A percentile compares a stretch with the other conserved stretches of the same genome.
Conservation (phyloP, 2,329 filamentous ascomycete genomes). For the Harringtonia lauricola region DNA sequence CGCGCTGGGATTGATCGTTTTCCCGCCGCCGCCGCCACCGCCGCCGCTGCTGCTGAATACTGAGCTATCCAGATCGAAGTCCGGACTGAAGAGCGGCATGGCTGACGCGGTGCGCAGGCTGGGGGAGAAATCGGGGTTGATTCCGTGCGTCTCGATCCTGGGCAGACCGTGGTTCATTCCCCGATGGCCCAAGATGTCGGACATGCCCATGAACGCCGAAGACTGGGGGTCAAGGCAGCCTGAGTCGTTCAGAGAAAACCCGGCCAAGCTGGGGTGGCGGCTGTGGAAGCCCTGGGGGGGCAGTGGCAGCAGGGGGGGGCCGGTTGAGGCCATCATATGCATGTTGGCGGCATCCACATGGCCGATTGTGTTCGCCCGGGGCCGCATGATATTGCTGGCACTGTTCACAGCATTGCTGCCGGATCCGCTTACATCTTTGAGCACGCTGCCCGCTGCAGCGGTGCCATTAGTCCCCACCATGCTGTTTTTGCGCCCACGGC, state of each 20-base stretch:
- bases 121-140: constrained; percentile 53
- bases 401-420: constrained; percentile 27
- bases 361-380: constrained; percentile 90
- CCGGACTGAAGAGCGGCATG: constrained; percentile 48
- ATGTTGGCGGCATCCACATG: constrained; percentile 73
- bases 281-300: constrained; percentile 43
- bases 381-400: constrained; percentile 56
- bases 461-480: constrained; percentile 48
- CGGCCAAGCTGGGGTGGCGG: constrained; percentile 65
- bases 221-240: constrained; percentile 29
- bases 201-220: constrained; percentile 59
- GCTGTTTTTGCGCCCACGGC: constrained; percentile 85
- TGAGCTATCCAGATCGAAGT: constrained; percentile 59
- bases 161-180: constrained; percentile 58
- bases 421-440: constrained; percentile 14
- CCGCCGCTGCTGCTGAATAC: constrained; percentile 62
- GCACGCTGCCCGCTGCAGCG: neutral
- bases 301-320: constrained; percentile 35
- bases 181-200: constrained; percentile 54
- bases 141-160: constrained; percentile 70
- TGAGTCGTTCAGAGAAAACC: constrained; percentile 46
- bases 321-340: constrained; percentile 56
- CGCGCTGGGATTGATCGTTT: constrained; percentile 59
- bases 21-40: too few species aligned
- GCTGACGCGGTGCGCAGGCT: constrained; percentile 71